Evolutionary conservation across 2,329 filamentous ascomycete species (phyloP).

Genomic region (Falciphora oryzae): DNA sequence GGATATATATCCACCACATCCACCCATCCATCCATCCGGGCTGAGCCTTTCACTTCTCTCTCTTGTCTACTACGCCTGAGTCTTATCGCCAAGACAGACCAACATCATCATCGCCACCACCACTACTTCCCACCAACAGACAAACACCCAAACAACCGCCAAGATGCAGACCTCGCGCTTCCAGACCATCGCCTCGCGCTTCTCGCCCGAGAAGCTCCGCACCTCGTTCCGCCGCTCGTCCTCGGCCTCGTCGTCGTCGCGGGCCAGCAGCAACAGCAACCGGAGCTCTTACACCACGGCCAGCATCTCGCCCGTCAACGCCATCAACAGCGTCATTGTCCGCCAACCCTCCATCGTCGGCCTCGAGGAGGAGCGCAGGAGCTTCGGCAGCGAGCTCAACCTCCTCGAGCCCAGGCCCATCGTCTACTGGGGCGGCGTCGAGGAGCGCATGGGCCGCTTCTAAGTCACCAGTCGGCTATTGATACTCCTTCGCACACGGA

Average conservation of each 20-base stretch:
- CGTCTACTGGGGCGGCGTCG: slow-evolving; percentile 58
- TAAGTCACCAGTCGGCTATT: slow-evolving; percentile 15
- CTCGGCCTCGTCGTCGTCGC: slow-evolving; percentile 33
- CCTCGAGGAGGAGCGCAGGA: slow-evolving; percentile 50
- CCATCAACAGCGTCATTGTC: slow-evolving; percentile 54
- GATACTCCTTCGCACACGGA: background rate
- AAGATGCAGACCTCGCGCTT: slow-evolving; percentile 44
- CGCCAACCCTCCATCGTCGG: slow-evolving; percentile 52
- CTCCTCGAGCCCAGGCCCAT: slow-evolving; percentile 57
- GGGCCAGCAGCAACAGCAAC: slow-evolving; percentile 34
- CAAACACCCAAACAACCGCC: slow-evolving; percentile 13
- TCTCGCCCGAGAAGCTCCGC: slow-evolving; percentile 40
- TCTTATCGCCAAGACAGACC: background rate
- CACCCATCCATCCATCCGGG: background rate
- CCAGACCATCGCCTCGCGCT: slow-evolving; percentile 44
- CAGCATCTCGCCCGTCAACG: slow-evolving; percentile 38
- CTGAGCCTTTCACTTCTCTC: slow-evolving; percentile 3
- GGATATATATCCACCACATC: background rate
- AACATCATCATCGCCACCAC: background rate
- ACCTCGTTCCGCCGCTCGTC: slow-evolving; percentile 48
- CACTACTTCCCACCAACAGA: background rate
- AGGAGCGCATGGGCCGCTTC: slow-evolving; percentile 50
- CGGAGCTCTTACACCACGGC: slow-evolving; percentile 37
- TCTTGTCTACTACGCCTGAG: background rate
- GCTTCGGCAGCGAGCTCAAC: slow-evolving; percentile 46